Conservation (phyloP, 441 rosid species). For the Syzygium malaccense region DNA sequence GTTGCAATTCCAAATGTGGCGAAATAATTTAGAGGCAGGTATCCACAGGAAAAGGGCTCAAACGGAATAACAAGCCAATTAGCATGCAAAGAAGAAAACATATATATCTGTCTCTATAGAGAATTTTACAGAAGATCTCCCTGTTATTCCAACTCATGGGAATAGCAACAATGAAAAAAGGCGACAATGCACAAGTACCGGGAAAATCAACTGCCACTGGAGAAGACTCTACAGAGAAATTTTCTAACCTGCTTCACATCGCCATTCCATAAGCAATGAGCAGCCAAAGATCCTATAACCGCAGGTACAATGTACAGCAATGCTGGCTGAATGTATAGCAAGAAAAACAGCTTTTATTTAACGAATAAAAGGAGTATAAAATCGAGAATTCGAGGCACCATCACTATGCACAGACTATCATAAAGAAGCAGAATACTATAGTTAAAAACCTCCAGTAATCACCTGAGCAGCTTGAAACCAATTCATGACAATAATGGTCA, state of each 20-base stretch:
- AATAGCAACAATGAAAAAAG: not conserved
- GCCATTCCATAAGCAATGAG: constrained; percentile 83
- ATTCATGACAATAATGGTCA: constrained; percentile 92
- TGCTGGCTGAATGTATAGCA: constrained; percentile 66
- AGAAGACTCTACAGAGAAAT: not conserved
- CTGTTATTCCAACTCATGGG: not conserved
- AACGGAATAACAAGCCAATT: not conserved
- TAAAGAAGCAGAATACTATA: not conserved
- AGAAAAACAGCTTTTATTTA: not conserved
- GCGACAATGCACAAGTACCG: not conserved
- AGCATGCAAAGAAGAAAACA: not conserved
- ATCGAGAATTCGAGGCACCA: not conserved
- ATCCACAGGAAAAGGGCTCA: not conserved
- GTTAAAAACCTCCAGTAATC: not conserved
- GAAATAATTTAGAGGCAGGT: not conserved
- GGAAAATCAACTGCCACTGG: not conserved
- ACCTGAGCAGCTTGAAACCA: constrained; percentile 99
- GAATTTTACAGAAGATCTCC: not conserved
- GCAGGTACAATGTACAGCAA: constrained; percentile 88
- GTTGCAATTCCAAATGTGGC: not conserved
- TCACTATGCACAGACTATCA: not conserved
- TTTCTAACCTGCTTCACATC: constrained; percentile 80
- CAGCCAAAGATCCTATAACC: constrained; percentile 85
- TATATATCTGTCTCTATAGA: not conserved
- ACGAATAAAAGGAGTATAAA: not conserved